Conservation (phyloP, 2,329 filamentous ascomycete genomes). For the Gaeumannomyces sp. region DNA sequence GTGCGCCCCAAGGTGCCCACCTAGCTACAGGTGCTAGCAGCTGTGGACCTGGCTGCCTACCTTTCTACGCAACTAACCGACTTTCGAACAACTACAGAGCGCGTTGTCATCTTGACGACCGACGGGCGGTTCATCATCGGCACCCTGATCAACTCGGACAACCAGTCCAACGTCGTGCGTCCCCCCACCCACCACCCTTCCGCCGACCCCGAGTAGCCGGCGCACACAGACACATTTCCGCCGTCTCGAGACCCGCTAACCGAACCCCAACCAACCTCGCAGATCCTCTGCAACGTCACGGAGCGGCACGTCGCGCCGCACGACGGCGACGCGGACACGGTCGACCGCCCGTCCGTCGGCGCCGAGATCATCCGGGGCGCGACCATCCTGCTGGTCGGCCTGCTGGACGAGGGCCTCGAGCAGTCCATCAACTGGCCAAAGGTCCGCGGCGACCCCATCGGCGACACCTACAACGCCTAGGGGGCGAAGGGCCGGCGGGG, state of each 20-base stretch:
- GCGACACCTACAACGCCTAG: slow-evolving; percentile 71
- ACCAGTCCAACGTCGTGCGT: slow-evolving; percentile 77
- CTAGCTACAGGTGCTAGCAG: not conserved
- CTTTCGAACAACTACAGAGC: slow-evolving; percentile 52
- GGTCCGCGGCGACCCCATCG: slow-evolving; percentile 78
- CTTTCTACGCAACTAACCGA: not conserved
- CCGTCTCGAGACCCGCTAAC: not conserved
- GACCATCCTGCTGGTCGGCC: slow-evolving; percentile 83
- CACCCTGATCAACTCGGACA: slow-evolving; percentile 77
- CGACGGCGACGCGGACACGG: slow-evolving; percentile 76
- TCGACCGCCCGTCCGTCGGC: slow-evolving; percentile 69
- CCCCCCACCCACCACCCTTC: not conserved
- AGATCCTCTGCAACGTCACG: slow-evolving; percentile 6
- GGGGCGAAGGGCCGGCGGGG: not conserved
- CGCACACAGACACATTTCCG: too few species aligned
- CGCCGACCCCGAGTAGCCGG: not conserved
- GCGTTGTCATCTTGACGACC: slow-evolving; percentile 83
- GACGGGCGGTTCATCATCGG: slow-evolving; percentile 85
- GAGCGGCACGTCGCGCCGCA: slow-evolving; percentile 85
- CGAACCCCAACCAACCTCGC: not conserved
- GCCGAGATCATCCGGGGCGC: slow-evolving; percentile 91
- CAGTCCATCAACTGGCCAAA: slow-evolving; percentile 87
- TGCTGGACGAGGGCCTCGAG: slow-evolving; percentile 87
- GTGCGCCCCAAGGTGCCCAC: too few species aligned
- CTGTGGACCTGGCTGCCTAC: not conserved